These are phyloP conservation scores for Mortierella sp. DNA, from an alignment of 371 early-diverging fungal species.

Conservation along the genomic window DNA sequence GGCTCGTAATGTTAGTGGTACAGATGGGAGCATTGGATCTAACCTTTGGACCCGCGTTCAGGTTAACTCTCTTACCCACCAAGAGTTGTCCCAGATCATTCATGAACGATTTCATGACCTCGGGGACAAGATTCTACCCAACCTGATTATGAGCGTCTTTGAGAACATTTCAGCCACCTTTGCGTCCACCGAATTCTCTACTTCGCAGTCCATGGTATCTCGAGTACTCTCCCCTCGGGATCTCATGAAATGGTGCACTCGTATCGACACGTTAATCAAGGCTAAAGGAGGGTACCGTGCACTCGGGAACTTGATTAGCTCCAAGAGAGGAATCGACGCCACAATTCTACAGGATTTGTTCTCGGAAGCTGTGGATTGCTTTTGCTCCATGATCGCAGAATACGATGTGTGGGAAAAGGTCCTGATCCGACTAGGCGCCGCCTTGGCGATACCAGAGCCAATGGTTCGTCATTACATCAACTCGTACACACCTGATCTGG, in stretches of 20 bases:
- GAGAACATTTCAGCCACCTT: constrained; percentile 66
- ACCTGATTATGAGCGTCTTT: constrained; percentile 72
- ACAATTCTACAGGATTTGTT: constrained; percentile 68
- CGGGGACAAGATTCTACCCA: constrained; percentile 55
- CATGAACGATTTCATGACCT: constrained; percentile 67
- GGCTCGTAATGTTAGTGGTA: constrained; percentile 59
- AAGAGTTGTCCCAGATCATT: constrained; percentile 76
- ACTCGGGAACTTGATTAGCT: constrained; percentile 33
- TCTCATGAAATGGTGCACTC: constrained; percentile 88
- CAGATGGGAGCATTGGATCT: constrained; percentile 71
- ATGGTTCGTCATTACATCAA: constrained; percentile 79
- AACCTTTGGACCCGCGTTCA: constrained; percentile 85
- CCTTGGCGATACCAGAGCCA: constrained; percentile 76
- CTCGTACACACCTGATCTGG: constrained; percentile 75
- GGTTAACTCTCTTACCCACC: constrained; percentile 69
- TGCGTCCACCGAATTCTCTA: constrained; percentile 62
- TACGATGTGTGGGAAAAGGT: constrained; percentile 71
- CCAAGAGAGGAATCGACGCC: constrained; percentile 55
- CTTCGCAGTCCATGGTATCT: constrained; percentile 66
- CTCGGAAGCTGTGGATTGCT: constrained; percentile 90
- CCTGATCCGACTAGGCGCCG: constrained; percentile 72
- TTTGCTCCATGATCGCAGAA: constrained; percentile 86
- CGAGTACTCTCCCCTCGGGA: constrained; percentile 73
- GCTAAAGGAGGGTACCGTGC: constrained; percentile 48
- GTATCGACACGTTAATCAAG: constrained; percentile 62